phyloP scores from a whole-genome alignment of 1,284 basidiomycete genomes.

The Mycosarcoma maydis region DNA sequence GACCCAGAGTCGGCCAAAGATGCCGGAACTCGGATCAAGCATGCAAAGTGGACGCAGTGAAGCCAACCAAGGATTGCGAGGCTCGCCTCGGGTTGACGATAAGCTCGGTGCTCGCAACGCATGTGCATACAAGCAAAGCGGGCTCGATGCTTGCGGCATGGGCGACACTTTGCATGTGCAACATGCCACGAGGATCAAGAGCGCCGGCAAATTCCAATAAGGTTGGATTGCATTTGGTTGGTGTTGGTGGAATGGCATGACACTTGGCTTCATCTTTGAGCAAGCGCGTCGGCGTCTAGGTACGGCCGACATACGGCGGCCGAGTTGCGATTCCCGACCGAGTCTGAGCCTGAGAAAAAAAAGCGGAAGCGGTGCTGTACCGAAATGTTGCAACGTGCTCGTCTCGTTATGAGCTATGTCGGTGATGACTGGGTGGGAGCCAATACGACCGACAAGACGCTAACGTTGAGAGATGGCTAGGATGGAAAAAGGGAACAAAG shows the following conservation, averaged over 20 bases:
- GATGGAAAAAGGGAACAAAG: not conserved
- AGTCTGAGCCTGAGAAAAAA: slow-evolving; percentile 2
- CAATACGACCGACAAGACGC: not conserved
- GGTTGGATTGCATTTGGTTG: too few relatives aligned
- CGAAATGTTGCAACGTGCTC: too few relatives aligned
- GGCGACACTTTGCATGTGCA: slow-evolving; percentile 1
- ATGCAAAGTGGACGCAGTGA: not conserved
- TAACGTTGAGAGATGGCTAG: too few relatives aligned
- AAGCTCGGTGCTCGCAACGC: not conserved
- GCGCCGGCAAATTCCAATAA: slow-evolving; percentile 6
- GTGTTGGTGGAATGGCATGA: too few relatives aligned
- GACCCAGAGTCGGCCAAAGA: slow-evolving; percentile 1
- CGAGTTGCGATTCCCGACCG: not conserved
- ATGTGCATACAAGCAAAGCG: not conserved
- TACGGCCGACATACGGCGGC: too few relatives aligned
- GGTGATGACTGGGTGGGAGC: too few relatives aligned
- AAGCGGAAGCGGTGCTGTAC: not conserved
- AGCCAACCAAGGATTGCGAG: slow-evolving; percentile 2
- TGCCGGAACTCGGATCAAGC: slow-evolving; percentile 1
- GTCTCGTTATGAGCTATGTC: too few relatives aligned
- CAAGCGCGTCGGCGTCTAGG: too few relatives aligned
- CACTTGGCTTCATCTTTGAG: slow-evolving; percentile 1
- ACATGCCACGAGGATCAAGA: not conserved
- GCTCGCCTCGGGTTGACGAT: not conserved
- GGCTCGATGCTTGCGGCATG: not conserved